Conservation (phyloP, 805 yeast species). For the Osmozyma mogii region DNA sequence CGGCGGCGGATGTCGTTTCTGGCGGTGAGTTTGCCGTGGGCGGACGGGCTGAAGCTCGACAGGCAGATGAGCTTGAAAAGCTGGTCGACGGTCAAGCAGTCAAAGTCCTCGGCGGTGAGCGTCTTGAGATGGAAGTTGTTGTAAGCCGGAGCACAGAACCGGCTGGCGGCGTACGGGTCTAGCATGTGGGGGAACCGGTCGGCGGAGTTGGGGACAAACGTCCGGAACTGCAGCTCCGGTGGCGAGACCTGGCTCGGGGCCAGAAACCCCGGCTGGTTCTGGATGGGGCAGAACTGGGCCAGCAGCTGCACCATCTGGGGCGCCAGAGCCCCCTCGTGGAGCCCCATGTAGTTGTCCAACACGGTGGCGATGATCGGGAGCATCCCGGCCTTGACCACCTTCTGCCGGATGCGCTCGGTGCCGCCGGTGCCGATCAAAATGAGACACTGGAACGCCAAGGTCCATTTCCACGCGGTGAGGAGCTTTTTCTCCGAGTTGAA, state of each 20-base stretch:
- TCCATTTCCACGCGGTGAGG: conserved; percentile 95
- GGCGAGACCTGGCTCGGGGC: background rate
- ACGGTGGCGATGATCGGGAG: conserved; percentile 88
- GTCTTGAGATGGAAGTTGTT: conserved; percentile 15
- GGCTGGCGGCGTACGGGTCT: background rate
- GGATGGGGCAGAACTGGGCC: background rate
- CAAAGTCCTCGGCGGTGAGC: conserved; percentile 33
- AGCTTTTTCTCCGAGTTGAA: conserved; percentile 36
- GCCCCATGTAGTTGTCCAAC: conserved; percentile 68
- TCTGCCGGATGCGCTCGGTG: conserved; percentile 72
- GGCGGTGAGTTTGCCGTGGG: conserved; percentile 15
- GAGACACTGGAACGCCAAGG: conserved; percentile 85
- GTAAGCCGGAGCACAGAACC: conserved; percentile 10
- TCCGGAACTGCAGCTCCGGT: background rate
- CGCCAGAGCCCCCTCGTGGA: conserved; percentile 23
- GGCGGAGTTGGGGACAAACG: background rate
- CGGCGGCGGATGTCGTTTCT: conserved; percentile 28
- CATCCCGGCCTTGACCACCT: conserved; percentile 87
- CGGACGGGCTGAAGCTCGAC: too few species aligned
- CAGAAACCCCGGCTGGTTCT: background rate
- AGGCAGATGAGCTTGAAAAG: conserved; percentile 31
- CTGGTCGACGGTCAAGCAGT: conserved; percentile 28
- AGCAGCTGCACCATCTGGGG: background rate
- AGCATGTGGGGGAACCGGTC: background rate
- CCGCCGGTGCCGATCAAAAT: conserved; percentile 92